These are phyloP conservation scores for Wallemia ichthyophaga DNA, from an alignment of 1,284 basidiomycete genomes.

Conservation along the genomic window DNA sequence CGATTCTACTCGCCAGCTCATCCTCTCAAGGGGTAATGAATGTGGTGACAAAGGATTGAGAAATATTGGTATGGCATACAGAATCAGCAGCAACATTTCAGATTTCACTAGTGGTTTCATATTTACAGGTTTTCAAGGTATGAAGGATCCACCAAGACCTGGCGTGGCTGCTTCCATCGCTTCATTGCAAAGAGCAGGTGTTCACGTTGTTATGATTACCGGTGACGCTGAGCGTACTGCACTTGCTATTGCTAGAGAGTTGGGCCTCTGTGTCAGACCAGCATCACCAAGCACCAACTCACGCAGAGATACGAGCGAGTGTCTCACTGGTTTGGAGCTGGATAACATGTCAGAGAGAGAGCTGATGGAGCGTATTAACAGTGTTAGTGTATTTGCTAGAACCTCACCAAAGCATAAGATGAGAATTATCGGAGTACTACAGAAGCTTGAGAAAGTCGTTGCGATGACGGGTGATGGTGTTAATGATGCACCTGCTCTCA, in stretches of 20 bases:
- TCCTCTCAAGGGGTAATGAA: slow-evolving; percentile 33
- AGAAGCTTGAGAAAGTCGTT: slow-evolving; percentile 71
- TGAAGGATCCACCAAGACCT: slow-evolving; percentile 91
- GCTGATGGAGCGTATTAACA: slow-evolving; percentile 54
- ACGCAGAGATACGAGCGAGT: slow-evolving; percentile 34
- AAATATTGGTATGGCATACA: slow-evolving; percentile 67
- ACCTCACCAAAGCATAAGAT: slow-evolving; percentile 90
- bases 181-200: slow-evolving; percentile 73
- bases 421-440: slow-evolving; percentile 80
- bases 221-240: slow-evolving; percentile 97
- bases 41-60: slow-evolving; percentile 63
- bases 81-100: slow-evolving; percentile 37
- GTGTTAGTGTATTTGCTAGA: slow-evolving; percentile 64
- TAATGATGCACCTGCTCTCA: slow-evolving; percentile 84
- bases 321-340: slow-evolving; percentile 75
- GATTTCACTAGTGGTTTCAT: slow-evolving; percentile 63
- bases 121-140: slow-evolving; percentile 83
- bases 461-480: slow-evolving; percentile 48
- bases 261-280: slow-evolving; percentile 27
- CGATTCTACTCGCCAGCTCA: slow-evolving; percentile 25
- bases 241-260: slow-evolving; percentile 82
- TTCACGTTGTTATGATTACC: slow-evolving; percentile 87
- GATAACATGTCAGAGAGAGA: slow-evolving; percentile 49
- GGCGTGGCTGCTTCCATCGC: slow-evolving; percentile 66
- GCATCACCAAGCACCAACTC: slow-evolving; percentile 8